Conservation (phyloP, 2,329 filamentous ascomycete species). For the Talaromyces amestolkiae region DNA sequence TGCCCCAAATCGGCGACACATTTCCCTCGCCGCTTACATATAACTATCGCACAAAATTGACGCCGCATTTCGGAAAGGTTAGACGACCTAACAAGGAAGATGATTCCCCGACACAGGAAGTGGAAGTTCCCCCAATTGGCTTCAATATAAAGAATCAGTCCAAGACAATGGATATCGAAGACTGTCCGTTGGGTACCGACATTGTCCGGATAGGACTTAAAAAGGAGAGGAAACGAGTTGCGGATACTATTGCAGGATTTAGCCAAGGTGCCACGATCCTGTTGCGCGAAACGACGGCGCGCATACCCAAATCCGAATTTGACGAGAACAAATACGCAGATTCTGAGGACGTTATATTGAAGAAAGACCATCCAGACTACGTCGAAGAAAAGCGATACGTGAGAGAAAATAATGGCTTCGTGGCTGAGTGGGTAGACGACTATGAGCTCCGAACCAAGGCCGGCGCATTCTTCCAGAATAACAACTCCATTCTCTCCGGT, state of each 20-base stretch:
- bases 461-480: constrained; percentile 98
- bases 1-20: constrained; percentile 77
- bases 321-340: constrained; percentile 16
- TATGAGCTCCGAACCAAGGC: constrained; percentile 88
- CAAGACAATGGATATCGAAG: constrained; percentile 87
- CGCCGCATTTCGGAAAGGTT: constrained; percentile 89
- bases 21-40: constrained; percentile 89
- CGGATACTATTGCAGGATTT: constrained; percentile 67
- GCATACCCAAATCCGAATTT: constrained; percentile 38
- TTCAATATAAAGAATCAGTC: constrained; percentile 85
- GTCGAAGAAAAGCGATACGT: constrained; percentile 84
- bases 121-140: constrained; percentile 71
- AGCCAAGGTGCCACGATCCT: constrained; percentile 82
- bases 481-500: constrained; percentile 88
- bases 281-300: constrained; percentile 77
- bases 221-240: constrained; percentile 73
- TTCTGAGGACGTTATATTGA: constrained; percentile 49
- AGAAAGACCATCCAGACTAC: constrained; percentile 58
- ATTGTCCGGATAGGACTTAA: constrained; percentile 77
- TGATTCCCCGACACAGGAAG: constrained; percentile 31
- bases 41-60: constrained; percentile 93
- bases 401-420: constrained; percentile 76
- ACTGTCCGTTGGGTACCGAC: constrained; percentile 91
- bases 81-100: constrained; percentile 50
- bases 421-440: constrained; percentile 82